A percentile compares a stretch with the other conserved stretches of the same genome.
Conservation (phyloP, 1,284 basidiomycete species). For the Sporisorium reilianum region DNA sequence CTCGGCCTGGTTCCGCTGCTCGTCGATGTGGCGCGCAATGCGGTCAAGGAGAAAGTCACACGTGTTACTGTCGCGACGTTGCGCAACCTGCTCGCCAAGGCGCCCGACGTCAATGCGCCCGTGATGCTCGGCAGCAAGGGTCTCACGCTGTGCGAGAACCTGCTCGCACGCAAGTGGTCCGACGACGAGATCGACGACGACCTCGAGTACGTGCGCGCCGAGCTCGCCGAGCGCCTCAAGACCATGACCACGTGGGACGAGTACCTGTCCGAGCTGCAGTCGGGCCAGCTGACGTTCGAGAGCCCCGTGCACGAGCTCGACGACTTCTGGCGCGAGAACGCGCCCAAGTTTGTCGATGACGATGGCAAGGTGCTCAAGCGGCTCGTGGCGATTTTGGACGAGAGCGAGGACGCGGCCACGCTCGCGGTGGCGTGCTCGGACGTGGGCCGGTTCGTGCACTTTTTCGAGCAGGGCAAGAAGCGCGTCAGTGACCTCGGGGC, state of each 20-base stretch:
- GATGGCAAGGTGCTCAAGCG: conserved; percentile 90
- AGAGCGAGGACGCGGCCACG: conserved; percentile 51
- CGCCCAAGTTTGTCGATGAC: conserved; percentile 84
- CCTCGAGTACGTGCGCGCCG: conserved; percentile 83
- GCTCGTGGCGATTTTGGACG: conserved; percentile 77
- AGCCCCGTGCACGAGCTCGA: conserved; percentile 91
- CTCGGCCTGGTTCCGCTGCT: conserved; percentile 90
- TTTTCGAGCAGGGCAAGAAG: conserved; percentile 63
- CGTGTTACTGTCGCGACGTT: conserved; percentile 94
- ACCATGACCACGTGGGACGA: conserved; percentile 95
- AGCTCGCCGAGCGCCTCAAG: conserved; percentile 83
- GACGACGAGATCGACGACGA: conserved; percentile 92
- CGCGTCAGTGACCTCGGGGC: conserved; percentile 84
- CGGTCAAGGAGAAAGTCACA: conserved; percentile 97
- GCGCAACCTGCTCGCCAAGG: conserved; percentile 82
- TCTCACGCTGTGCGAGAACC: conserved; percentile 85
- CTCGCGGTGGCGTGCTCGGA: conserved; percentile 65
- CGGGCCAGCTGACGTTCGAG: conserved; percentile 91
- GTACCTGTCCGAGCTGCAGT: conserved; percentile 88
- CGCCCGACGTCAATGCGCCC: conserved; percentile 84
- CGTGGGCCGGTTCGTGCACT: conserved; percentile 62
- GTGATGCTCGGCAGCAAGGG: conserved; percentile 91
- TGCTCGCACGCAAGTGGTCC: conserved; percentile 87
- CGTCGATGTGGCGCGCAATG: conserved; percentile 84
- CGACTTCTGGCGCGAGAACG: conserved; percentile 98